Evolutionary conservation across 108 stramenopile species (phyloP).

Genomic region (Ochromonas danica): DNA sequence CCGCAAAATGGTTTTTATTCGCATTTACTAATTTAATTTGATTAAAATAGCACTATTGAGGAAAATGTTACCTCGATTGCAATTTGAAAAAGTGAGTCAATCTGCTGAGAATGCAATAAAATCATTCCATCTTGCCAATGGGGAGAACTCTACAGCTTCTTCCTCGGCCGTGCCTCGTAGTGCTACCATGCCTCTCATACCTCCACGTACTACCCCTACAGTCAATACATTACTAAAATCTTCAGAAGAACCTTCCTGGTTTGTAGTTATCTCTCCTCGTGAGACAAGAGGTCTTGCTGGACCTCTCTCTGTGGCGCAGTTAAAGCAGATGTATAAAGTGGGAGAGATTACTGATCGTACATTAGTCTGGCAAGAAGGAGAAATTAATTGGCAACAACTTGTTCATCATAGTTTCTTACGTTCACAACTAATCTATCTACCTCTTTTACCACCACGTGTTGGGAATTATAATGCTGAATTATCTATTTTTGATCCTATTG

Average conservation of each 20-base stretch:
- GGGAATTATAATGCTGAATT: conserved; percentile 5
- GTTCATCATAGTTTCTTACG: neutral
- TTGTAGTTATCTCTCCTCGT: neutral
- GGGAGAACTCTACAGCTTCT: too few species aligned
- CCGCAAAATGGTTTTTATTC: too few species aligned
- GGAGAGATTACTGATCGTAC: conserved; percentile 8
- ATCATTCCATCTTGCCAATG: too few species aligned
- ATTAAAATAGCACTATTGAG: too few species aligned
- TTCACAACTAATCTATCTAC: neutral
- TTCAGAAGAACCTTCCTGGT: neutral
- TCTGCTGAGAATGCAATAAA: too few species aligned
- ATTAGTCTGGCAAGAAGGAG: neutral
- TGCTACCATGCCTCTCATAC: neutral
- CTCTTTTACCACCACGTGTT: neutral
- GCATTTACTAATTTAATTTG: too few species aligned
- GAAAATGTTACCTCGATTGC: too few species aligned
- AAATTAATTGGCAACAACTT: neutral
- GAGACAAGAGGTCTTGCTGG: conserved; percentile 1
- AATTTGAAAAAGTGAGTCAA: too few species aligned
- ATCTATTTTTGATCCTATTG: conserved; percentile 9
- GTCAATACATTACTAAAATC: neutral
- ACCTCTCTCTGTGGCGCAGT: neutral
- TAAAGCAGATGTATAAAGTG: conserved; percentile 8
- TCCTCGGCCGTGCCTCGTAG: too few species aligned
- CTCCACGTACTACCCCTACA: neutral